Evolutionary conservation across 148 eudicot species (phyloP).

Genomic region (Chenopodium album): DNA sequence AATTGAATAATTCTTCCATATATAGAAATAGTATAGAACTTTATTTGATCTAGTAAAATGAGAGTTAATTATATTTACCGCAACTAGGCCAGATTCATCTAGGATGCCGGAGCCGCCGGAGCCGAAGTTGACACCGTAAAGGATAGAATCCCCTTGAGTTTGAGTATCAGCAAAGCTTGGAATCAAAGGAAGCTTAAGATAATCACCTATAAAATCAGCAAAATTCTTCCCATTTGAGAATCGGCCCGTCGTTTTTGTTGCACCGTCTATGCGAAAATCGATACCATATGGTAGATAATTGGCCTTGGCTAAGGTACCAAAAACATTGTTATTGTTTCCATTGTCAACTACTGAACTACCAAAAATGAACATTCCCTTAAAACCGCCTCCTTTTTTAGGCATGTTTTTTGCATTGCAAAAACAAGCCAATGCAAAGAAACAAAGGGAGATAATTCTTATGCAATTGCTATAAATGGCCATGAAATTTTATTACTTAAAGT

Average conservation of each 20-base stretch:
- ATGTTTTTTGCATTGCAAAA: conserved; percentile 1
- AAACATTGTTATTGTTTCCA: conserved; percentile 37
- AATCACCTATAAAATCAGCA: conserved; percentile 25
- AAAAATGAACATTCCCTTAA: conserved; percentile 38
- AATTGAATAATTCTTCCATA: too few relatives aligned
- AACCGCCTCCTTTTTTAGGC: not conserved
- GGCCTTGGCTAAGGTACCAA: conserved; percentile 14
- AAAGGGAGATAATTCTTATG: not conserved
- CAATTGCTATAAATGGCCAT: not conserved
- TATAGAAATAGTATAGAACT: too few relatives aligned
- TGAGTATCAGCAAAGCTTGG: conserved; percentile 29
- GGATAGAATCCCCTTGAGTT: conserved; percentile 10
- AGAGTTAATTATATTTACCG: conserved; percentile 9
- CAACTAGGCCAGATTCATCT: conserved; percentile 29
- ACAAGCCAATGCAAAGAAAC: not conserved
- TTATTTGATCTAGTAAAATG: too few relatives aligned
- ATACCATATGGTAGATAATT: conserved; percentile 41
- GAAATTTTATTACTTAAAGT: not conserved
- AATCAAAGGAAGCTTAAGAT: conserved; percentile 30
- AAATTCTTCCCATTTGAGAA: conserved; percentile 37
- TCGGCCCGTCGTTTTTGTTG: conserved; percentile 23
- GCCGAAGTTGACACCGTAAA: conserved; percentile 39
- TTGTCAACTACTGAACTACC: conserved; percentile 42
- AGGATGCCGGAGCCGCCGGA: conserved; percentile 44
- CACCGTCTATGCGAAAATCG: conserved; percentile 18